Evolutionary conservation across 225 moss, liverwort and hornwort species (phyloP), one percentile per base, ranked within the genome.

Genomic region (Anthoceros angustus): DNA sequence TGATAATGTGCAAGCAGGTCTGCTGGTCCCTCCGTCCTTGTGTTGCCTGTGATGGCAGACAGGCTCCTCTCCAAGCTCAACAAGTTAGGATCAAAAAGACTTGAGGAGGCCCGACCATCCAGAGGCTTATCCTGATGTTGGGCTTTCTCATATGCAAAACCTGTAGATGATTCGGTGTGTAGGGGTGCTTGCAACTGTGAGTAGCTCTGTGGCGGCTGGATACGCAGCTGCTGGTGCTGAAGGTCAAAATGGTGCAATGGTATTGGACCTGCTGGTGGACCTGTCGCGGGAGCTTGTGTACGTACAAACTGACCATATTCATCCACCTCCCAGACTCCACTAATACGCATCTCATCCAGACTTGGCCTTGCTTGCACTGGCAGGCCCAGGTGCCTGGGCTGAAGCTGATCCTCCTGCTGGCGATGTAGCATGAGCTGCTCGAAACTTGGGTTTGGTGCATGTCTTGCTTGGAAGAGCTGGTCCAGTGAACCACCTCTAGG

Each of bases 251-350:
- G 67, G 41, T 86, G 83, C 74, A 75, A 66, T 24, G 87, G 86
- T 68, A 18, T 55, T 9, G 55, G 55, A 7, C 55, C 55, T 18
- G 55, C 55, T 55, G 55, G 55, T 18, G 55, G 55, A 5, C 8
- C 55, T 20, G 55, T 20, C 8, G 85, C 78, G 68, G 90, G 90
- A 70, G 94, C 83, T 78, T 86, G 90, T 11, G 90, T 82, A 42
- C 90, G 94, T 77, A 89, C 92, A 70, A 87, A 92, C 73, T 92
- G 95, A 10, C 89, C 92, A 70, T 76, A 98, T 71, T 98, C 98
- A 65, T 98, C 92, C 2, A 98, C 88, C 77, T 98, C 98, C 98
- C 98, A 98, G 11, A 89, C 92, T 70, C 98, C 87, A 39, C 88
- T 87, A 42, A 88, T 88, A 62, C 98, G 77, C 86, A 90, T 86